Conservation (phyloP, 2,329 filamentous ascomycete genomes). For the Xylariaceae sp. region DNA sequence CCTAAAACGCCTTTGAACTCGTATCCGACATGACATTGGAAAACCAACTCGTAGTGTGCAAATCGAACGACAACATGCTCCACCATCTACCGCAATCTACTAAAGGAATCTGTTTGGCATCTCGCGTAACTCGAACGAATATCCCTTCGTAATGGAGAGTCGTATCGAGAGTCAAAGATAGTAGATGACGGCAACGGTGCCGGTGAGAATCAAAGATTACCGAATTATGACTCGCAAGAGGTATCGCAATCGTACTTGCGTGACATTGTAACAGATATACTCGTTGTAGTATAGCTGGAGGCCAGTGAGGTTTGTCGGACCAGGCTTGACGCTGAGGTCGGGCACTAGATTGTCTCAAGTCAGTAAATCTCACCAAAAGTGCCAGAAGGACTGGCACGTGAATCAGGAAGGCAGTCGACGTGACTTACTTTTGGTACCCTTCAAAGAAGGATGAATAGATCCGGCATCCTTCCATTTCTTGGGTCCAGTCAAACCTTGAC, state of each 20-base stretch:
- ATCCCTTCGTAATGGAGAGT: no score
- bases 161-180: no score
- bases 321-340: conserved; percentile 43
- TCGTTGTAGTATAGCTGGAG: conserved; percentile 63
- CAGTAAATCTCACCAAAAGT: neutral
- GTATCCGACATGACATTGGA: no score
- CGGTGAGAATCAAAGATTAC: neutral
- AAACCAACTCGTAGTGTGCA: no score
- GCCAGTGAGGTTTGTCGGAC: conserved; percentile 40
- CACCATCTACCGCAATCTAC: no score
- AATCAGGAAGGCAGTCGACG: neutral
- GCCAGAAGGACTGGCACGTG: neutral
- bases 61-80: no score
- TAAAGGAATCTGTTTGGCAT: no score
- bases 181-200: no score
- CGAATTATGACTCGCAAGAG: conserved; percentile 56
- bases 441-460: conserved; percentile 57
- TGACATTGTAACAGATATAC: conserved; percentile 65
- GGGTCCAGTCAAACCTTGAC: conserved; percentile 61
- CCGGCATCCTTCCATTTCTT: conserved; percentile 69
- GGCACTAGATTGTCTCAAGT: conserved; percentile 35
- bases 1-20: no score
- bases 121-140: no score
- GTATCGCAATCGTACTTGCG: conserved; percentile 66
- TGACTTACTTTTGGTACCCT: conserved; percentile 60